Percentiles rank a stretch among this genome's conserved stretches.
Conservation (phyloP, 1,139 yeast species). For the Saccharomycopsis crataegensis region DNA sequence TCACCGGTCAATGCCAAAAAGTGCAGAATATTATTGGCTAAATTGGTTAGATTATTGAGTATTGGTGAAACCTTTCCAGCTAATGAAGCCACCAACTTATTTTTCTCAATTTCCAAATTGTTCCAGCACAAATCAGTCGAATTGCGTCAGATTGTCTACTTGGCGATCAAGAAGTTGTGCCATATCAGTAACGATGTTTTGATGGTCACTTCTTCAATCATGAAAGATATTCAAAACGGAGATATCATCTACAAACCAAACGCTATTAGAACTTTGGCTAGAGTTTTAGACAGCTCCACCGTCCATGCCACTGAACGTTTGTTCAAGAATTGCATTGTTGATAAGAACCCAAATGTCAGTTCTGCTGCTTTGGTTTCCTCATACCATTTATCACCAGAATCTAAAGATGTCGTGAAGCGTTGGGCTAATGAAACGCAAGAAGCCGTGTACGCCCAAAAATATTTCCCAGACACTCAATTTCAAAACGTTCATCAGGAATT, state of each 20-base stretch:
- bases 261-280: conserved; percentile 85
- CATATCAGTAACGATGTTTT: conserved; percentile 82
- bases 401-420: conserved; percentile 86
- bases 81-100: conserved; percentile 85
- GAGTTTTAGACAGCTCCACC: conserved; percentile 86
- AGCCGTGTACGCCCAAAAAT: conserved; percentile 64
- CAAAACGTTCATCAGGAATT: conserved; percentile 25
- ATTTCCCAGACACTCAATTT: conserved; percentile 53
- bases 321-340: conserved; percentile 89
- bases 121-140: conserved; percentile 91
- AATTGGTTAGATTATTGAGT: conserved; percentile 57
- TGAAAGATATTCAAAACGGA: conserved; percentile 94
- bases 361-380: conserved; percentile 91
- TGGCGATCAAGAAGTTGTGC: conserved; percentile 87
- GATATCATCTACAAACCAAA: conserved; percentile 85
- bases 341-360: conserved; percentile 78
- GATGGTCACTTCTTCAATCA: conserved; percentile 96
- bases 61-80: conserved; percentile 84
- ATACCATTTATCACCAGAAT: conserved; percentile 81
- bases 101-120: conserved; percentile 88
- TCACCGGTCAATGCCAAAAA: conserved; percentile 84
- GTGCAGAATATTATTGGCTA: conserved; percentile 73
- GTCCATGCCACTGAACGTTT: conserved; percentile 92
- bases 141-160: conserved; percentile 86
- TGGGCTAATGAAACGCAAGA: conserved; percentile 94